Percentiles rank a stretch among this genome's conserved stretches.
Conservation (phyloP, 768 basidiomycete species). For the Fomitopsis pulvina region DNA sequence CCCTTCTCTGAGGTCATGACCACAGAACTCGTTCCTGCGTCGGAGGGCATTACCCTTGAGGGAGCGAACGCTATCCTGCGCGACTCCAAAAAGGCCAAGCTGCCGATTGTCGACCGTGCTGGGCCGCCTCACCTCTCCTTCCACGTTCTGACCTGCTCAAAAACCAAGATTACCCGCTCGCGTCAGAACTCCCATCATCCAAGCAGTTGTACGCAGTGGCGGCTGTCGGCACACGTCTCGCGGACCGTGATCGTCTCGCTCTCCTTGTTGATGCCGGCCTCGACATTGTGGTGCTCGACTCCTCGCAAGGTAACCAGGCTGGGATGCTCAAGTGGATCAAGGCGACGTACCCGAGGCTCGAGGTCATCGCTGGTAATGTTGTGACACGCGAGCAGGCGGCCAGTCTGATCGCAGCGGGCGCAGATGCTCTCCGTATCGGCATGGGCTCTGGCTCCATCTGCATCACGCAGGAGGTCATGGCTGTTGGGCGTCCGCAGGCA, state of each 20-base stretch:
- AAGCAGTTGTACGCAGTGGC: slow-evolving; percentile 98
- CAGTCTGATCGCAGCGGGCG: slow-evolving; percentile 86
- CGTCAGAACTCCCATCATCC: slow-evolving; percentile 82
- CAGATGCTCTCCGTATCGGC: slow-evolving; percentile 91
- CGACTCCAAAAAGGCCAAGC: slow-evolving; percentile 95
- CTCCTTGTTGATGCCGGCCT: slow-evolving; percentile 91
- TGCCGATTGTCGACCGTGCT: slow-evolving; percentile 70
- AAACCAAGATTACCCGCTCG: slow-evolving; percentile 93
- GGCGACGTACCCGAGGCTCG: slow-evolving; percentile 71
- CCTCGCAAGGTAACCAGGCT: slow-evolving; percentile 95
- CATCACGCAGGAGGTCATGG: slow-evolving; percentile 99
- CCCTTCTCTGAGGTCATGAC: slow-evolving; percentile 87
- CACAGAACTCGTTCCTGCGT: slow-evolving; percentile 77
- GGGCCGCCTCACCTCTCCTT: slow-evolving; percentile 75
- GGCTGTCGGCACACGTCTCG: slow-evolving; percentile 87
- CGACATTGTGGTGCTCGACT: slow-evolving; percentile 92
- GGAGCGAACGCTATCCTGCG: slow-evolving; percentile 95
- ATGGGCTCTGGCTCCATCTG: slow-evolving; percentile 99
- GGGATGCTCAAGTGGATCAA: slow-evolving; percentile 97
- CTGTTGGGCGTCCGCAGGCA: slow-evolving; percentile 95
- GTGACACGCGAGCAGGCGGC: slow-evolving; percentile 98
- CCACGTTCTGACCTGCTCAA: slow-evolving; percentile 97
- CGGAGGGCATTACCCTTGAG: slow-evolving; percentile 79
- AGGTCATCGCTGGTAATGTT: slow-evolving; percentile 96
- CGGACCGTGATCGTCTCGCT: slow-evolving; percentile 77